Percentiles rank a stretch among this genome's conserved stretches.
Conservation (phyloP, 2,329 filamentous ascomycete species). For the Neonectria coccinea region DNA sequence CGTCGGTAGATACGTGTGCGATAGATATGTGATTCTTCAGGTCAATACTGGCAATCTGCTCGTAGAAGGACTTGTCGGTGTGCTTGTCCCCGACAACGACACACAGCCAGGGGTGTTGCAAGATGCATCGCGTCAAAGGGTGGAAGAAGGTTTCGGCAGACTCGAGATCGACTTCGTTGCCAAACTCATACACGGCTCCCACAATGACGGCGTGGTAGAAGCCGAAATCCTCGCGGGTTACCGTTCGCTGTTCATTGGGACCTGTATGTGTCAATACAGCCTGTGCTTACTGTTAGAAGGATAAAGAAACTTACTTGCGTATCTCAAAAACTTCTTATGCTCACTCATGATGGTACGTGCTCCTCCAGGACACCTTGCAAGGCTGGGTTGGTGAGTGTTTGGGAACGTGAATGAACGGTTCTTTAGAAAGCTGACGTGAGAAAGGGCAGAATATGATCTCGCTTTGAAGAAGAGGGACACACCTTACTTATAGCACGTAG, state of each 20-base stretch:
- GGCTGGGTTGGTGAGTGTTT: background rate
- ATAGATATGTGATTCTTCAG: constrained; percentile 37
- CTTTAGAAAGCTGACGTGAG: background rate
- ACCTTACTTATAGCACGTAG: background rate
- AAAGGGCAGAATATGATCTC: background rate
- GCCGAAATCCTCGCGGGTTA: constrained; percentile 39
- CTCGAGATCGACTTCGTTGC: constrained; percentile 6
- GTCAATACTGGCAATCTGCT: constrained; percentile 34
- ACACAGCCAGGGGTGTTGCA: constrained; percentile 37
- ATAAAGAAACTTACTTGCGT: constrained; percentile 29
- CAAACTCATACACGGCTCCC: constrained; percentile 37
- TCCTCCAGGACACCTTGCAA: background rate
- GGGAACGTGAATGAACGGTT: background rate
- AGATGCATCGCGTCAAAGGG: constrained; percentile 35
- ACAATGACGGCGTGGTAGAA: constrained; percentile 41
- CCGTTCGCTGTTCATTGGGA: constrained; percentile 40
- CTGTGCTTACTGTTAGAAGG: no score
- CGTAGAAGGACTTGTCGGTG: constrained; percentile 39
- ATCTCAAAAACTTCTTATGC: constrained; percentile 31
- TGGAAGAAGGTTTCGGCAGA: constrained; percentile 29
- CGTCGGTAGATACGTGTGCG: background rate
- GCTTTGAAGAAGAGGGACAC: no score
- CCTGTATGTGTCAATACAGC: constrained; percentile 19
- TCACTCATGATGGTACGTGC: constrained; percentile 18
- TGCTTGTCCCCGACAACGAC: constrained; percentile 35